A percentile compares a stretch with the other conserved stretches of the same genome.
Evolutionary conservation across 148 eudicot species (phyloP).

Genomic region (Polygonum maritimum): DNA sequence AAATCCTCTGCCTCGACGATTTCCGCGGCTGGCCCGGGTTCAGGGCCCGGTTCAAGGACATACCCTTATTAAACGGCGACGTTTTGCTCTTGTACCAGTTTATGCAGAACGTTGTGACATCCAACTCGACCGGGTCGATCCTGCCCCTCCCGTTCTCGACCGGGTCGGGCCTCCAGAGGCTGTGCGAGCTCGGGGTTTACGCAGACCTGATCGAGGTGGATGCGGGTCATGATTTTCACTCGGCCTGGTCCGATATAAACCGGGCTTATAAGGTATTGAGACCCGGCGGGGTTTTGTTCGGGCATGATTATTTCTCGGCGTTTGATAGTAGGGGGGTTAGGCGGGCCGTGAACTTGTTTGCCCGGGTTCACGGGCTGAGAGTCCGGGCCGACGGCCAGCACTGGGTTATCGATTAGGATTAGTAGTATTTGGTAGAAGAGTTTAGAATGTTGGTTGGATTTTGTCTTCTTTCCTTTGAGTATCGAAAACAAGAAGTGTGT

Average conservation of each 20-base stretch:
- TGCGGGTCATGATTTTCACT: conserved; percentile 71
- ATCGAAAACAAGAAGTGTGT: no score
- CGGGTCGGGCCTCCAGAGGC: conserved; percentile 30
- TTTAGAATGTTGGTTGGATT: background rate
- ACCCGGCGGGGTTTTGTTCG: conserved; percentile 71
- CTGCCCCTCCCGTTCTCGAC: conserved; percentile 48
- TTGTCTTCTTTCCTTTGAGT: no score
- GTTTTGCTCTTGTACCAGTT: conserved; percentile 44
- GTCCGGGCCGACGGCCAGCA: conserved; percentile 47
- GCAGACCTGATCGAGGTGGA: conserved; percentile 64
- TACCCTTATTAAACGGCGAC: conserved; percentile 50
- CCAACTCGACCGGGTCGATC: conserved; percentile 26
- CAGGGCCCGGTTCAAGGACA: conserved; percentile 13
- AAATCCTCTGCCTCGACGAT: conserved; percentile 65
- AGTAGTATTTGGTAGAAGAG: background rate
- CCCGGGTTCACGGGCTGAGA: conserved; percentile 37
- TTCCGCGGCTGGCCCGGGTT: conserved; percentile 78
- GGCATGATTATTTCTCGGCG: conserved; percentile 48
- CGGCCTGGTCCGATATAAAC: conserved; percentile 72
- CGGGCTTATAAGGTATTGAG: conserved; percentile 45
- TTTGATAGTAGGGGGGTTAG: conserved; percentile 54
- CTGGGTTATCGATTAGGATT: conserved; percentile 36
- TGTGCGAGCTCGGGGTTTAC: conserved; percentile 61
- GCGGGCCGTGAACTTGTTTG: conserved; percentile 65
- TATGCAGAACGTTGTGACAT: conserved; percentile 48